Percentiles rank a stretch among this genome's conserved stretches.
Evolutionary conservation across 768 basidiomycete genomes (phyloP).

Genomic region (Hortiboletus campestris): DNA sequence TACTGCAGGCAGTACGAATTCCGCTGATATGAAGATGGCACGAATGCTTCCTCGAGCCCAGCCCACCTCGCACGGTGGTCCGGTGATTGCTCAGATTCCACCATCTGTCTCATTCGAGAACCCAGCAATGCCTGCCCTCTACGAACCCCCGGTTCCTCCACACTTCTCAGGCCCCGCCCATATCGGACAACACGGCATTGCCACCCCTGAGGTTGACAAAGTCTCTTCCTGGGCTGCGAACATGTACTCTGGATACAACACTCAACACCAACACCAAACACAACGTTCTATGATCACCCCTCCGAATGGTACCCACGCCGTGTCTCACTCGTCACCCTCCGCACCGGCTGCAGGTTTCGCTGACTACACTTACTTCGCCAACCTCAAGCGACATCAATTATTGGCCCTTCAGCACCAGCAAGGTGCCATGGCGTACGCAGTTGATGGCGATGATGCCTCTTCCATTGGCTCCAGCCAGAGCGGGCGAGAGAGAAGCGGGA

Average conservation of each 20-base stretch:
- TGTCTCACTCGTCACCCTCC: constrained; percentile 21
- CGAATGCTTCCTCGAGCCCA: constrained; percentile 26
- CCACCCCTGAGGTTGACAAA: constrained; percentile 27
- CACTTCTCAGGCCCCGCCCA: constrained; percentile 28
- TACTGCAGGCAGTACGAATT: constrained; percentile 32
- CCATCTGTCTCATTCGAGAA: constrained; percentile 50
- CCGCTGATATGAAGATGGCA: constrained; percentile 25
- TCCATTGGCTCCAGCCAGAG: constrained; percentile 38
- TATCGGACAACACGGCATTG: constrained; percentile 20
- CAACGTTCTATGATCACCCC: constrained; percentile 43
- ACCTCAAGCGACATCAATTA: constrained; percentile 29
- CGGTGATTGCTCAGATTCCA: constrained; percentile 46
- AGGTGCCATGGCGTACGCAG: constrained; percentile 21
- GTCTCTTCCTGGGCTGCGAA: constrained; percentile 30
- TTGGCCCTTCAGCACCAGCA: constrained; percentile 34
- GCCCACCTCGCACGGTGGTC: constrained; percentile 31
- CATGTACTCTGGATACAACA: constrained; percentile 28
- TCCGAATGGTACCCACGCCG: constrained; percentile 38
- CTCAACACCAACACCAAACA: constrained; percentile 28
- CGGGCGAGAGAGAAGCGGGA: constrained; percentile 36
- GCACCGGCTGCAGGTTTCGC: constrained; percentile 9
- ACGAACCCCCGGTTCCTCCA: constrained; percentile 38
- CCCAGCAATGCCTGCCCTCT: constrained; percentile 46
- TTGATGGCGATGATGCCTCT: constrained; percentile 39
- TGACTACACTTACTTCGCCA: constrained; percentile 26